phyloP scores from a whole-genome alignment of 306 rosid species.

The Chamaecrista fasciculata region DNA sequence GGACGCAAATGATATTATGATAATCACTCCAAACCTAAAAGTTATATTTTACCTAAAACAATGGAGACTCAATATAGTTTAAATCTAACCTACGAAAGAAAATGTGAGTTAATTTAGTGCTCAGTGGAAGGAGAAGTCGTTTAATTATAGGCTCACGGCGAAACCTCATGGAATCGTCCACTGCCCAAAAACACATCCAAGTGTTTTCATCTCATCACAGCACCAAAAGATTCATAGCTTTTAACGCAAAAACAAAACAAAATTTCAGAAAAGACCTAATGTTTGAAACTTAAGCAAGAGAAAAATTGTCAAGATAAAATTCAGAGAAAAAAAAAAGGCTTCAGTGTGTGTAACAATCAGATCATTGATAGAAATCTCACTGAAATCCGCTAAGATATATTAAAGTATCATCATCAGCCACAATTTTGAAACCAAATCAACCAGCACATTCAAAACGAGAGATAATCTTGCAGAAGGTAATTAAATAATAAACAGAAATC shows the following conservation, averaged over 20 bases:
- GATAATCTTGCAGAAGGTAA: not conserved
- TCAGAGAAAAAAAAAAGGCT: conserved; percentile 29
- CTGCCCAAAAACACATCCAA: conserved; percentile 74
- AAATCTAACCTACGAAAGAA: too few species aligned
- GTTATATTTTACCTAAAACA: too few species aligned
- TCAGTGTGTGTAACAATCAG: conserved; percentile 99
- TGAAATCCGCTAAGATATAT: conserved; percentile 97
- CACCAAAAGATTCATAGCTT: conserved; percentile 21
- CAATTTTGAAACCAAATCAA: not conserved
- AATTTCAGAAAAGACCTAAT: too few species aligned
- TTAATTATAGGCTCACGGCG: conserved; percentile 72
- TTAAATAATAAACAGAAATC: not conserved
- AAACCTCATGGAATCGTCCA: conserved; percentile 51
- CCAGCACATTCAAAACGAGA: not conserved
- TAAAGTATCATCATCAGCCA: conserved; percentile 69
- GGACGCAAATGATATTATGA: conserved; percentile 39
- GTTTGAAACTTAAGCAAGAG: too few species aligned
- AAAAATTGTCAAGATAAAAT: too few species aligned
- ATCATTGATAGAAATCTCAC: conserved; percentile 79
- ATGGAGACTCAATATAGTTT: too few species aligned
- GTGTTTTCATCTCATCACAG: conserved; percentile 80
- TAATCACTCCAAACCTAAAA: not conserved
- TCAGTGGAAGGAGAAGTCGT: conserved; percentile 99
- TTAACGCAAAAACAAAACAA: too few species aligned
- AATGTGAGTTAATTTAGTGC: conserved; percentile 15